Conservation (phyloP, 2,329 filamentous ascomycete genomes). For the Diaporthe batatas region DNA sequence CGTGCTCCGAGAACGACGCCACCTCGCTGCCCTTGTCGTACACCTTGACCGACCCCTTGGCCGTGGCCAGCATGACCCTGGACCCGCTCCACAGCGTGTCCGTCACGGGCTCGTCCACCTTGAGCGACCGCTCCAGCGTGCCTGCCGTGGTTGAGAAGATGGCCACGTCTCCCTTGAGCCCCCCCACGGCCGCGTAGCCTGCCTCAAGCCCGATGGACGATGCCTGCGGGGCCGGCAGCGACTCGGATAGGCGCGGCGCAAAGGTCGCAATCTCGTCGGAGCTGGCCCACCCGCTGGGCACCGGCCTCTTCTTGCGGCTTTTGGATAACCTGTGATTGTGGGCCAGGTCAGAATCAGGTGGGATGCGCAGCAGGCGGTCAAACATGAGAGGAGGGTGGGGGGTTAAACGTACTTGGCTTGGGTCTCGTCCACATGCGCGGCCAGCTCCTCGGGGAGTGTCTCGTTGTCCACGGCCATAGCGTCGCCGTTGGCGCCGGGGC, state of each 20-base stretch:
- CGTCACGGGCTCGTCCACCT: conserved; percentile 77
- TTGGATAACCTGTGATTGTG: conserved; percentile 78
- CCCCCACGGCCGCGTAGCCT: conserved; percentile 79
- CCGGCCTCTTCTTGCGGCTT: conserved; percentile 87
- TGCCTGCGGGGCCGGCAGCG: conserved; percentile 62
- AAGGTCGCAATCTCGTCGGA: conserved; percentile 74
- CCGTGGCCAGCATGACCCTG: conserved; percentile 79
- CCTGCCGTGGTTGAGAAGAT: conserved; percentile 81
- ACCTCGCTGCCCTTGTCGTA: conserved; percentile 79
- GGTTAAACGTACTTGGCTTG: conserved; percentile 77
- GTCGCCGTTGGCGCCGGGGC: conserved; percentile 73
- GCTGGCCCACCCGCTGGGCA: conserved; percentile 88
- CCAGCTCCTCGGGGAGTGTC: conserved; percentile 78
- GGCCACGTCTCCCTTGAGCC: conserved; percentile 78
- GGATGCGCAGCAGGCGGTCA: neutral
- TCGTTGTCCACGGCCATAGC: conserved; percentile 93
- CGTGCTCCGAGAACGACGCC: conserved; percentile 82
- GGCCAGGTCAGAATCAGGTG: conserved; percentile 27
- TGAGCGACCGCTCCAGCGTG: conserved; percentile 75
- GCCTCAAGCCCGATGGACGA: conserved; percentile 66
- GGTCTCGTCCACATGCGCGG: conserved; percentile 81
- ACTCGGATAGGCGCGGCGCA: conserved; percentile 58
- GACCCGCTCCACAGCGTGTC: conserved; percentile 73
- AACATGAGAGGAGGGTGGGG: neutral
- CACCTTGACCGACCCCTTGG: conserved; percentile 83